Evolutionary conservation across 2,329 filamentous ascomycete genomes (phyloP).

Genomic region (Alternaria triticina): DNA sequence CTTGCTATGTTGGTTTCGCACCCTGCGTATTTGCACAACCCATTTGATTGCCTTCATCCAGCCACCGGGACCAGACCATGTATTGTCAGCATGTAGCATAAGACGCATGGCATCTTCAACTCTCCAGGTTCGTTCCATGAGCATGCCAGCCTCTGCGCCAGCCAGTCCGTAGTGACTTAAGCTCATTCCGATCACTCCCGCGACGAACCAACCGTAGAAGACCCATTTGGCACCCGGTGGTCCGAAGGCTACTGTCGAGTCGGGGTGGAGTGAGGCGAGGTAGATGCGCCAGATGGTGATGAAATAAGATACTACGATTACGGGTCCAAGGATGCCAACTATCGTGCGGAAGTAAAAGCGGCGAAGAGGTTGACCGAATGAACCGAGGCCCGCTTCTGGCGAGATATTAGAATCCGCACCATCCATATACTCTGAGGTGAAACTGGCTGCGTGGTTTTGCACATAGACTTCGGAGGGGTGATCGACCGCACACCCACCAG

Average conservation of each 20-base stretch:
- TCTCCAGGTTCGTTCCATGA: background rate
- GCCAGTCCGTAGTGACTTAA: background rate
- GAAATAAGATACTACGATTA: background rate
- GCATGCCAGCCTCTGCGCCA: background rate
- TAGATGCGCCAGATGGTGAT: background rate
- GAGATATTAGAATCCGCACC: too few relatives aligned
- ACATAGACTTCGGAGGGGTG: background rate
- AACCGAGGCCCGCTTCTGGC: background rate
- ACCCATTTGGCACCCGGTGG: background rate
- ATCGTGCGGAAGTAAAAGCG: background rate
- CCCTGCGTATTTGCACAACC: background rate
- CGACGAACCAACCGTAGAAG: background rate
- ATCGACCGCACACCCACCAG: fast-evolving
- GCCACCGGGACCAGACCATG: background rate
- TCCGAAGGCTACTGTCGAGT: background rate
- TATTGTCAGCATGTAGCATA: background rate
- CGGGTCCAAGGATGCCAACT: background rate
- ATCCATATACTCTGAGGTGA: background rate
- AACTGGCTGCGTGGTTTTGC: background rate
- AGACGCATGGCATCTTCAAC: background rate
- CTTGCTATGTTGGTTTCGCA: background rate
- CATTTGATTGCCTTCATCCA: background rate
- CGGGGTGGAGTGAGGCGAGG: background rate
- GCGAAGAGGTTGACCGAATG: background rate
- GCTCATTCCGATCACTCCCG: background rate